phyloP scores from a whole-genome alignment of 1,284 basidiomycete species.

The Coniferiporia weirii region DNA sequence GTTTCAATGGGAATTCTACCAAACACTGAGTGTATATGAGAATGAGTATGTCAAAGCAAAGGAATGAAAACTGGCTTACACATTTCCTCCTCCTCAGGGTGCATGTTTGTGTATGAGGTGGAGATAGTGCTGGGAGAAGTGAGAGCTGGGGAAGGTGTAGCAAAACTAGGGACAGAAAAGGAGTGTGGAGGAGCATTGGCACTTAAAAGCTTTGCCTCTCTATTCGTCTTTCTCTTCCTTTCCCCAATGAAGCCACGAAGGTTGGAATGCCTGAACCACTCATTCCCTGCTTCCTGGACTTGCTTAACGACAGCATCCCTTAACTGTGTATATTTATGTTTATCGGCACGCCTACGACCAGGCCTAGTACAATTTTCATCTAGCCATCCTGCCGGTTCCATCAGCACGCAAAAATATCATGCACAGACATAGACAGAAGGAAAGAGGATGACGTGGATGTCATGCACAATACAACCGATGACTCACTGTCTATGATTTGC shows the following conservation, averaged over 20 bases:
- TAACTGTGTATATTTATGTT: not conserved
- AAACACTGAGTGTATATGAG: not conserved
- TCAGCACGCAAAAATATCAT: no score
- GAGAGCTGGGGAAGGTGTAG: not conserved
- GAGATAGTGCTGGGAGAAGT: not conserved
- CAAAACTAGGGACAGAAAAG: not conserved
- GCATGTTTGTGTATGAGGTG: no score
- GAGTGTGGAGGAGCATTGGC: no score
- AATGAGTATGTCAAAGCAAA: not conserved
- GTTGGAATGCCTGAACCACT: not conserved
- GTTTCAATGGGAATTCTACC: not conserved
- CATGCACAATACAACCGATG: no score
- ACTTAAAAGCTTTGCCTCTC: no score
- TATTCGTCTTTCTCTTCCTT: not conserved
- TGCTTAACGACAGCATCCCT: not conserved
- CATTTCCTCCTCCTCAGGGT: not conserved
- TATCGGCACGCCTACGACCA: not conserved
- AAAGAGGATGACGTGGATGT: no score
- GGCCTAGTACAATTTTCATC: not conserved
- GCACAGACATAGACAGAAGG: no score
- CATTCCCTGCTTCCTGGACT: not conserved
- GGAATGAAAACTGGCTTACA: not conserved
- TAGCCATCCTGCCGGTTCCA: not conserved
- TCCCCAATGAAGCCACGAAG: not conserved
- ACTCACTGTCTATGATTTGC: not conserved